These are phyloP conservation scores for Pseudogymnoascus sp. DNA, from an alignment of 2,329 filamentous ascomycete genomes.

Conservation along the genomic window DNA sequence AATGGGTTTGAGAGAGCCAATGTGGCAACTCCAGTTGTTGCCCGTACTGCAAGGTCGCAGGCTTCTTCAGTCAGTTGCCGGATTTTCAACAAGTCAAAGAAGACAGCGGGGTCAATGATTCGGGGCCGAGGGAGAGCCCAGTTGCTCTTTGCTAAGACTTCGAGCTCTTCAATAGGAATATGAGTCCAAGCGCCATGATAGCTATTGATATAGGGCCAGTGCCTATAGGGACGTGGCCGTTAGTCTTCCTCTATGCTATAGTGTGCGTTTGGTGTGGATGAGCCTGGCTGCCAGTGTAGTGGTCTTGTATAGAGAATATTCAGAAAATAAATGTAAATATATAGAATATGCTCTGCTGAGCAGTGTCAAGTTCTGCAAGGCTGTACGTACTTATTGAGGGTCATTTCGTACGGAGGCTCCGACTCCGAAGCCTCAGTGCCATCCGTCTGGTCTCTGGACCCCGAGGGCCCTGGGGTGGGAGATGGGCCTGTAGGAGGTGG, in stretches of 20 bases:
- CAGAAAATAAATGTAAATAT: neutral
- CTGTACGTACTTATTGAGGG: conserved; percentile 56
- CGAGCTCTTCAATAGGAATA: conserved; percentile 69
- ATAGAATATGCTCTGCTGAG: neutral
- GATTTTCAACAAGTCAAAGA: conserved; percentile 80
- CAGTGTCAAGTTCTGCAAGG: neutral
- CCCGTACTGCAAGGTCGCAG: conserved; percentile 67
- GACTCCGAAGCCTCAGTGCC: neutral
- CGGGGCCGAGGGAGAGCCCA: conserved; percentile 68
- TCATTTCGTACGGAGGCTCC: neutral
- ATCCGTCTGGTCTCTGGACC: neutral
- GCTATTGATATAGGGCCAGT: conserved; percentile 78
- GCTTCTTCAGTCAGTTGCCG: conserved; percentile 72
- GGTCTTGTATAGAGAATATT: neutral
- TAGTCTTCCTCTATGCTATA: neutral
- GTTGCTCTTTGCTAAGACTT: conserved; percentile 70
- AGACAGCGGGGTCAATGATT: conserved; percentile 69
- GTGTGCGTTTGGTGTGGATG: neutral
- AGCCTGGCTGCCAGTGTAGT: neutral
- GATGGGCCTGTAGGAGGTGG: neutral
- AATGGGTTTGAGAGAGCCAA: conserved; percentile 50
- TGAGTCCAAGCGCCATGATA: conserved; percentile 81
- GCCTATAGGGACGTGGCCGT: conserved; percentile 40
- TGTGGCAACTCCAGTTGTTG: conserved; percentile 64
- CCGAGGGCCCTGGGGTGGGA: neutral